Evolutionary conservation across 208 protist genomes (phyloP).

Genomic region (Trypanosoma mega): DNA sequence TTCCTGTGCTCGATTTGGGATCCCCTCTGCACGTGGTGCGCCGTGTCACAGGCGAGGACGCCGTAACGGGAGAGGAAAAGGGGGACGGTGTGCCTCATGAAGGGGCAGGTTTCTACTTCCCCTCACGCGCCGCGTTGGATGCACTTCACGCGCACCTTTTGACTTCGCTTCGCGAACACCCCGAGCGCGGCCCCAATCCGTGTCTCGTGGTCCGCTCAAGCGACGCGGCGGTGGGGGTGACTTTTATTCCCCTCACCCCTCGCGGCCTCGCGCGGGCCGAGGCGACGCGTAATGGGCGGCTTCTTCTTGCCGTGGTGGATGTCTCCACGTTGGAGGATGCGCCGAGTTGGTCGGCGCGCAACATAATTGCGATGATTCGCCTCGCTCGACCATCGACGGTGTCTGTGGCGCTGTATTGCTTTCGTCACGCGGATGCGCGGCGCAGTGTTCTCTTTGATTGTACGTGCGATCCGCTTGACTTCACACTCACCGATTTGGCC

Average conservation of each 20-base stretch:
- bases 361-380: slow-evolving; percentile 59
- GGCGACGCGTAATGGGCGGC: background rate
- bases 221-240: slow-evolving; percentile 1
- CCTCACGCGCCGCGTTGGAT: slow-evolving; percentile 14
- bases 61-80: slow-evolving; percentile 10
- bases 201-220: slow-evolving; percentile 29
- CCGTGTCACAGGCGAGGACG: slow-evolving; percentile 14
- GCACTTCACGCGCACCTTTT: slow-evolving; percentile 31
- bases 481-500: slow-evolving; percentile 9
- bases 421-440: slow-evolving; percentile 38
- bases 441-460: slow-evolving; percentile 43
- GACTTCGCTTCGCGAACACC: slow-evolving; percentile 24
- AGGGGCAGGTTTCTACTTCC: slow-evolving; percentile 11
- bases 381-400: slow-evolving; percentile 38
- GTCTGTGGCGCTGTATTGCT: slow-evolving; percentile 37
- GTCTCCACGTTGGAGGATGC: slow-evolving; percentile 29
- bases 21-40: slow-evolving; percentile 27
- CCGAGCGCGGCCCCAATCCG: slow-evolving; percentile 39
- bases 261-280: background rate
- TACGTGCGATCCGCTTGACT: slow-evolving; percentile 32
- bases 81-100: slow-evolving; percentile 13
- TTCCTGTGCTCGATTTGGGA: slow-evolving; percentile 78
- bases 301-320: slow-evolving; percentile 45
- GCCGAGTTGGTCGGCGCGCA: slow-evolving; percentile 45
- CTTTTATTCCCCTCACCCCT: slow-evolving; percentile 30